Base-by-base conservation (phyloP, 768 basidiomycete genomes). In the Panaeolus cyanescens region DNA sequence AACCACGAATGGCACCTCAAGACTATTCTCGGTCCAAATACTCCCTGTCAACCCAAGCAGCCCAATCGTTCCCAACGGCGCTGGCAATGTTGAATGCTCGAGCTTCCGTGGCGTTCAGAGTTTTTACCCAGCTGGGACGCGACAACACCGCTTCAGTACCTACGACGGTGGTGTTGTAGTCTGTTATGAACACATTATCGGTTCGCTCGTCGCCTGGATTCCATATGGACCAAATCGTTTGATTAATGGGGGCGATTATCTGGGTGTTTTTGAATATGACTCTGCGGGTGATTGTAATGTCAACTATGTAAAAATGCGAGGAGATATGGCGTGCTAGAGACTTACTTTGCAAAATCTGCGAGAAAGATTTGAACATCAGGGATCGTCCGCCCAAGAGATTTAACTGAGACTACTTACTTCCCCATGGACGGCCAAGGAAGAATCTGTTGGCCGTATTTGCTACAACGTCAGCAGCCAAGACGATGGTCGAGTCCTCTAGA, bases 381-480 rank as follows among this genome's bases (percentile, higher is more conserved):
- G n/a, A 13, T 13, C 12, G n/a, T 10, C 4, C n/a, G n/a, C n/a
- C n/a, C n/a, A n/a, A n/a, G 36, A 37, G 4, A 13, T 37, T 37
- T 3, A 37, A 37, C n/a, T 32, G 17, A 32, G 42, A 61, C 32
- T 32, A 63, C 77, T 64, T 61, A 80, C 79, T 72, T 67, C 70
- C 71, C 83, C 83, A 85, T 32, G 83, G 83, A 10, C 83, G 69
- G 7, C 83, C 83, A 5, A 42, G 39, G 5, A 84, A 72, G 65
- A 71, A 84, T 13, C 75, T 68, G 9, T 69, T 70, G 4, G 75
- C 76, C 15, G 70, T 76, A 15, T 70, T 71, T 4, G 78, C 74
- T 1, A 67, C 70, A 2, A 81, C 79, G 37, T 74, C 73, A 5
- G 78, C 67, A 8, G 79, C 78, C 10, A 79, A 73, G 32, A 81